A percentile compares a stretch with the other conserved stretches of the same genome.
Evolutionary conservation across 2,329 filamentous ascomycete species (phyloP).

Genomic region (Stemphylium lycopersici): DNA sequence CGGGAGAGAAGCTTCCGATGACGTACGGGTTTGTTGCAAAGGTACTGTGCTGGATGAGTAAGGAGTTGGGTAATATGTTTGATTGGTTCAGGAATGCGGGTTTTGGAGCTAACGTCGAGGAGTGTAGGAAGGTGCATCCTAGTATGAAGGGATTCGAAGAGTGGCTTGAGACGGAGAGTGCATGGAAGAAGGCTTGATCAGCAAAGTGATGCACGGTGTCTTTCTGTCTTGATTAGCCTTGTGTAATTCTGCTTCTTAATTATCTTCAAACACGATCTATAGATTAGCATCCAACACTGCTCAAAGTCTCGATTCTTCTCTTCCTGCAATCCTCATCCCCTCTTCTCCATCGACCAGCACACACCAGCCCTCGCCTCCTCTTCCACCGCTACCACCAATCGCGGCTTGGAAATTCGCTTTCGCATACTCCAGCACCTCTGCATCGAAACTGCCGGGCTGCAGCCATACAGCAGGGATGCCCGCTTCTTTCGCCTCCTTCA

Average conservation of each 20-base stretch:
- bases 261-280: too few species aligned
- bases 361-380: slow-evolving; percentile 49
- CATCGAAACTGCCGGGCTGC: slow-evolving; percentile 88
- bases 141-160: slow-evolving; percentile 52
- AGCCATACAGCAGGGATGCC: slow-evolving; percentile 68
- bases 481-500: slow-evolving; percentile 77
- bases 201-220: too few species aligned
- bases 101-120: slow-evolving; percentile 52
- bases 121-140: slow-evolving; percentile 49
- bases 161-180: slow-evolving; percentile 55
- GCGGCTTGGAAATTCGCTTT: slow-evolving; percentile 70
- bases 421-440: slow-evolving; percentile 74
- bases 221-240: too few species aligned
- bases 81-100: slow-evolving; percentile 55
- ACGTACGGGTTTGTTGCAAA: slow-evolving; percentile 47
- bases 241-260: too few species aligned
- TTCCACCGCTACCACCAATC: slow-evolving; percentile 59
- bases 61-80: slow-evolving; percentile 53
- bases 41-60: slow-evolving; percentile 40
- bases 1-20: slow-evolving; percentile 50
- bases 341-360: slow-evolving; percentile 51
- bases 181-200: not conserved
- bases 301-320: slow-evolving; percentile 44
- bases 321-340: slow-evolving; percentile 42
- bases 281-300: not conserved